Base-by-base conservation (phyloP, 768 basidiomycete species). In the Fomitopsis serialis region DNA sequence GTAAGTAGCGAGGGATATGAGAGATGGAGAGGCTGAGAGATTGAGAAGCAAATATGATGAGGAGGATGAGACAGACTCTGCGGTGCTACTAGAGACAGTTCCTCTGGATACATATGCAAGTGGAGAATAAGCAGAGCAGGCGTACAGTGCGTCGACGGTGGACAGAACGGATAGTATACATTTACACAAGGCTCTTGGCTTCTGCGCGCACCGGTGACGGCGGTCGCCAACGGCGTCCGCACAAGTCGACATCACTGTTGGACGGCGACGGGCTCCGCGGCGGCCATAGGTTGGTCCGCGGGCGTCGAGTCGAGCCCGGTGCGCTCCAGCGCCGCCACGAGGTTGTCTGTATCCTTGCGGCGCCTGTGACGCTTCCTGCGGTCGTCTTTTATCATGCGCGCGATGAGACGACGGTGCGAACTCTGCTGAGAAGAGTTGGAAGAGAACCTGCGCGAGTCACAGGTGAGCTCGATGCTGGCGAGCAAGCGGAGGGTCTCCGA, bases 301-400 rank as follows among this genome's bases (percentile, higher is more conserved):
- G 37, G 15, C 37, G 50, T 44, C 2, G 56, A 69, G 40, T 63
- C 68, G 29, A 80, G 64, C 50, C 73, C 68, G 48, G 78, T 74
- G 56, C 59, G 81, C 40, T 87, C 82, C 64, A 92, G 91, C 6
- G 87, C 85, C 64, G 87, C 85, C 54, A 92, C 75, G 78, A 92
- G 82, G 23, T 85, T 76, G 51, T 92, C 90, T 62, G 90, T 87
- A 62, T 92, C 90, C 65, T 87, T 89, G 61, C 89, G 84, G 52
- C 89, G 77, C 61, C 79, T 87, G 68, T 92, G 90, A 58, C 90
- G 78, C 68, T 78, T 81, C 61, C 88, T 78, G 58, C 89, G 78
- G 72, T 92, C 90, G 45, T 92, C 90, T 66, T 88, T 90, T 65
- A 92, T 90, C n/a, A 86, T 72, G 29, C 86, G 79, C 59, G 91